Evolutionary conservation across 2,329 filamentous ascomycete genomes (phyloP).

Genomic region (Dendryphion nanum): DNA sequence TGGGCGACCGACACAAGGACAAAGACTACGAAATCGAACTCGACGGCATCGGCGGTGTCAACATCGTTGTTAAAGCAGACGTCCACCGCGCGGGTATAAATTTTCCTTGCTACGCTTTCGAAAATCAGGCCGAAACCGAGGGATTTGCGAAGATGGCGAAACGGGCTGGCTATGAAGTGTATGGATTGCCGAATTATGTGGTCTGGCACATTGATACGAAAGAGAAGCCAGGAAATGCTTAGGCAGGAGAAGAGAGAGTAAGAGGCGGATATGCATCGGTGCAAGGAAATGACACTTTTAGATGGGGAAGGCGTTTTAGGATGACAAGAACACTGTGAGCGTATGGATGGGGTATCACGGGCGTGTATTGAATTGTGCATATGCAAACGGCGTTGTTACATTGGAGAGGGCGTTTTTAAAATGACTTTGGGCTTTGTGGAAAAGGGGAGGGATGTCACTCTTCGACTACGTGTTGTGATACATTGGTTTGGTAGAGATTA

Average conservation of each 20-base stretch:
- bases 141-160: conserved; percentile 99
- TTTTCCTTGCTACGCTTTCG: conserved; percentile 93
- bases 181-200: conserved; percentile 93
- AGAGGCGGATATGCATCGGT: too few species aligned
- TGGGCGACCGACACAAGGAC: conserved; percentile 90
- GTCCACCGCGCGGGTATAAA: conserved; percentile 97
- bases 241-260: conserved; percentile 1
- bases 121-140: conserved; percentile 98
- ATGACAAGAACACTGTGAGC: too few species aligned
- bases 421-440: too few species aligned
- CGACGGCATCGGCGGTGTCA: conserved; percentile 95
- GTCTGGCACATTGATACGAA: conserved; percentile 98
- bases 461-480: too few species aligned
- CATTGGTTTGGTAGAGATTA: too few species aligned
- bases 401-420: too few species aligned
- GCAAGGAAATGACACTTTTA: too few species aligned
- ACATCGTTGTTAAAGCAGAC: conserved; percentile 96
- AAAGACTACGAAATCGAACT: conserved; percentile 90
- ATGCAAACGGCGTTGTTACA: too few species aligned
- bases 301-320: too few species aligned
- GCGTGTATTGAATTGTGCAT: too few species aligned
- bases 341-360: too few species aligned
- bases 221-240: conserved; percentile 81
- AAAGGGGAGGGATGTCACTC: too few species aligned
- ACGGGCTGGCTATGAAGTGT: conserved; percentile 86